Base-by-base conservation (phyloP, 495 filamentous ascomycete genomes). In the Aspergillus sclerotioniger region DNA sequence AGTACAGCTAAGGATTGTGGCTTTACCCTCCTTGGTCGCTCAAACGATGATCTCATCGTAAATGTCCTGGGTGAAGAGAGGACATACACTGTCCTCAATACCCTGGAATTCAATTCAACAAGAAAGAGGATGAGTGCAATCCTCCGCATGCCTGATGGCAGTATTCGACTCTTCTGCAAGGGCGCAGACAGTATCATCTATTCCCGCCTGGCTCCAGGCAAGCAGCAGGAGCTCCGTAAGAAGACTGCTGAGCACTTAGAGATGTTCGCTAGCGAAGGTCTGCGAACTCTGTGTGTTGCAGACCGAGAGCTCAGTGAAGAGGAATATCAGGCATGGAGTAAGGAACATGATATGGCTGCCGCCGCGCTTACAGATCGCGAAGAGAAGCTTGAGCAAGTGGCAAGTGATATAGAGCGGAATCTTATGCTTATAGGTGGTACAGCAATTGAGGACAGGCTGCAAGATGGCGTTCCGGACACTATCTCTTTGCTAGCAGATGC, bases 81-180 rank as follows among this genome's bases (percentile, higher is more conserved):
- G 55, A 84, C 90, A 44, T 99, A 90, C 66, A 87, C 85, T 9
- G 89, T 99, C 19, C 82, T 99, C 37, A 98, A 96, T 70, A 96
- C 90, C 6, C 84, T 99, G 39, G 95, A 99, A 68, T 99, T 99
- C 78, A 98, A 98, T 73, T 98, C 94, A 3, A 87, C 90, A 8
- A 81, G 95, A 63, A 99, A 99, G 72, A 85, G 95, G 55, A 99
- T 99, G 95, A 98, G 95, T 72, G 89, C 94, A 1, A 97, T 99
- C 57, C 87, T 99, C 43, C 85, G 87, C 56, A 98, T 98, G 93
- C 95, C 95, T 4, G 86, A 97, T 66, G 92, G 92, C 37, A 87
- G 82, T 59, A 97, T 99, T 51, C 79, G 92, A 28, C 83, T 99
- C 0, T 96, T 95, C 70, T 99, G 95, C 78, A 99, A 99, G 72